Base-by-base conservation (phyloP, 257 asterid genomes). In the Ligustrum vulgare region DNA sequence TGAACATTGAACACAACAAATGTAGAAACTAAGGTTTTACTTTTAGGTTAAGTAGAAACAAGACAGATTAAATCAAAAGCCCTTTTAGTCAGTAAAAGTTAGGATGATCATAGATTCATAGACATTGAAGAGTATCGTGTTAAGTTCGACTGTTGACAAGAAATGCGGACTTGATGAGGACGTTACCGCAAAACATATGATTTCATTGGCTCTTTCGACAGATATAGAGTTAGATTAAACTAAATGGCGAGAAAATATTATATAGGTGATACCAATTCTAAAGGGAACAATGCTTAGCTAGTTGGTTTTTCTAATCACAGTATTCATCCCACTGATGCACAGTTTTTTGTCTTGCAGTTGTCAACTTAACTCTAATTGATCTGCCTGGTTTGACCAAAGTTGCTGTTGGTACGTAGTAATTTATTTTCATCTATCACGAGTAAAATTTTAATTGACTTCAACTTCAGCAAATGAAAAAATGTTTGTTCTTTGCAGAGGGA, bases 321-420 rank as follows among this genome's bases (percentile, higher is more conserved):
- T 60, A 10, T 9, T 8, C 67, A 5, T 60, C 33, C 67, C 67
- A 23, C 71, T 67, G 56, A 75, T 74, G 39, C 39, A 58, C 63
- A n/a, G 70, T 36, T 39, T 81, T 70, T 74, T 73, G 33, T 80
- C 65, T 34, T 70, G 83, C 96, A 94, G 98, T 92, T 82, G 98
- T 94, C 78, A 94, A 94, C 86, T 82, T 94, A 79, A 92, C 98
- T 51, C 87, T 94, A 72, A 84, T 94, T 56, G 98, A 94, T 87
- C 88, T 94, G 81, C 98, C 98, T 73, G 97, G 98, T 69, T 81
- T 91, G 86, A 93, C 98, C 56, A 93, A 91, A 84, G 97, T 94
- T 72, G 98, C 98, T 71, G 84, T 94, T 64, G 98, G 98, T 94
- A 84, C 70, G 97, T 85, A 36, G 63, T 75, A 51, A 35, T 70